Conservation (phyloP, 148 eudicot genomes). For the Mesembryanthemum crystallinum region DNA sequence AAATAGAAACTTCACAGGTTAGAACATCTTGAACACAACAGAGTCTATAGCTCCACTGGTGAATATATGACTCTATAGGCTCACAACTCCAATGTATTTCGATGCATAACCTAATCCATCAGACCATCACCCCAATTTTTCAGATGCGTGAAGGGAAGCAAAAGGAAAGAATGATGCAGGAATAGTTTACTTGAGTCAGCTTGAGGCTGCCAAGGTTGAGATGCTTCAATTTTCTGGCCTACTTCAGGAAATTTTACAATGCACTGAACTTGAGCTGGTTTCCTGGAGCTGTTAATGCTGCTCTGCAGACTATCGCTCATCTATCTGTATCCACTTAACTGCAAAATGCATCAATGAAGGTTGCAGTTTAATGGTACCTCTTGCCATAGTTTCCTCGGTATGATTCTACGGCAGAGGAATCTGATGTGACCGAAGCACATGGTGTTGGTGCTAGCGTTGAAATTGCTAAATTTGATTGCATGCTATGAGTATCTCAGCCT, state of each 20-base stretch:
- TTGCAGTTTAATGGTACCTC: conserved; percentile 90
- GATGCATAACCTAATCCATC: too few relatives aligned
- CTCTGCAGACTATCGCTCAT: conserved; percentile 87
- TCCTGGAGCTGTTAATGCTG: conserved; percentile 85
- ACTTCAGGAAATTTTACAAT: conserved; percentile 86
- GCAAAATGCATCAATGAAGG: conserved; percentile 70
- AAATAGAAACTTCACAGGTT: too few relatives aligned
- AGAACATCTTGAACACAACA: too few relatives aligned
- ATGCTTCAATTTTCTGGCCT: conserved; percentile 80
- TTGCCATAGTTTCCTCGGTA: conserved; percentile 87
- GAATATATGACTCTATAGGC: too few relatives aligned
- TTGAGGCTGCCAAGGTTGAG: conserved; percentile 87
- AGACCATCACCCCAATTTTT: too few relatives aligned
- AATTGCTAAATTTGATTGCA: conserved; percentile 84
- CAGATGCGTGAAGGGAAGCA: too few relatives aligned
- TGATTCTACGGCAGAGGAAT: conserved; percentile 95
- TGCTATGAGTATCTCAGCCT: conserved; percentile 79
- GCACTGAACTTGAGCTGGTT: conserved; percentile 95
- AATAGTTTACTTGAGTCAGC: conserved; percentile 74
- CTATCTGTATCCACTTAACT: conserved; percentile 72
- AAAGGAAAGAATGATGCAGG: too few relatives aligned
- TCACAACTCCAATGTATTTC: too few relatives aligned
- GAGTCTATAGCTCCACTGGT: too few relatives aligned
- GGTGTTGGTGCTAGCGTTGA: conserved; percentile 96
- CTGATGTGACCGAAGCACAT: conserved; percentile 73